phyloP scores from a whole-genome alignment of 805 yeast species.

The Candida sithepensis region DNA sequence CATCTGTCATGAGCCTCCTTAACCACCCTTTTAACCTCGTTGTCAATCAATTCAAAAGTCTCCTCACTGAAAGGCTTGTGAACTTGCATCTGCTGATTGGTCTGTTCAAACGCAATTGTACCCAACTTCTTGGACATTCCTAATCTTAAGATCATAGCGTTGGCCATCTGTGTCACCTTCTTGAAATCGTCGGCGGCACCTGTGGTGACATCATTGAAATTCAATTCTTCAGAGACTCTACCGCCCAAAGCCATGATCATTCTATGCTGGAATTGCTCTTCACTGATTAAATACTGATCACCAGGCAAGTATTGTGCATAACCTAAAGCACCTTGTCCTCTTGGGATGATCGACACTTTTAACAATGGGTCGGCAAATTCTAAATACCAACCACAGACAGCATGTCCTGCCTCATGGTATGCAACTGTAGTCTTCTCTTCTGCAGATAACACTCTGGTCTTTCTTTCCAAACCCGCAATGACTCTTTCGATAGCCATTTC shows the following conservation, averaged over 20 bases:
- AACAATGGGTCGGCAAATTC: constrained; percentile 88
- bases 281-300: constrained; percentile 75
- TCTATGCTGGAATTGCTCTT: constrained; percentile 72
- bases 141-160: constrained; percentile 83
- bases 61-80: constrained; percentile 83
- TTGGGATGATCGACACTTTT: constrained; percentile 93
- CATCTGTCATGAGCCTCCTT: constrained; percentile 73
- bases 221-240: constrained; percentile 91
- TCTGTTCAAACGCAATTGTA: constrained; percentile 72
- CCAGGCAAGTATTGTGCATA: constrained; percentile 97
- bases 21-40: constrained; percentile 77
- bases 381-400: constrained; percentile 95
- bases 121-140: constrained; percentile 93
- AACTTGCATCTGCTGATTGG: constrained; percentile 46
- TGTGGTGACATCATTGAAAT: constrained; percentile 86
- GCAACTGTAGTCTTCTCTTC: constrained; percentile 91
- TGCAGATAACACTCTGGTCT: constrained; percentile 74
- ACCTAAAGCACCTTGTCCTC: constrained; percentile 96
- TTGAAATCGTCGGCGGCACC: constrained; percentile 97
- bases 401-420: constrained; percentile 98
- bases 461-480: constrained; percentile 92
- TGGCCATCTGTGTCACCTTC: constrained; percentile 92
- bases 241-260: constrained; percentile 99
- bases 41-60: constrained; percentile 77
- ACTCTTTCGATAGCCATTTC: constrained; percentile 97